These are phyloP conservation scores for Ceratorhiza oryzae-sativae DNA, from an alignment of 1,284 basidiomycete genomes.

Conservation along the genomic window DNA sequence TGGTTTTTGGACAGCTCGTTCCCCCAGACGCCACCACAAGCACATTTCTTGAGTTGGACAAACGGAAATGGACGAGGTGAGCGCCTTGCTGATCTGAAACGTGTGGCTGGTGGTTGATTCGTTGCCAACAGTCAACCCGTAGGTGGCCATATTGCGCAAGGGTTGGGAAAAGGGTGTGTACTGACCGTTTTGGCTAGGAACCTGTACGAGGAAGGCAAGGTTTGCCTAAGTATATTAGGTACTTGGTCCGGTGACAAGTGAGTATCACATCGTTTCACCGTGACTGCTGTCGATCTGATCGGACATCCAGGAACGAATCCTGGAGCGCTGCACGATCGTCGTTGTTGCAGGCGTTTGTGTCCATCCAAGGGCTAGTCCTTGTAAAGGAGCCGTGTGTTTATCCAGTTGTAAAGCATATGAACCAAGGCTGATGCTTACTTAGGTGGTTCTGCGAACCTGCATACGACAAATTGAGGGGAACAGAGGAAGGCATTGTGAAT, in stretches of 20 bases:
- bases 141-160: slow-evolving; percentile 49
- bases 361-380: slow-evolving; percentile 91
- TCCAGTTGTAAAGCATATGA: not conserved
- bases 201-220: slow-evolving; percentile 94
- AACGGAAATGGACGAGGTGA: slow-evolving; percentile 88
- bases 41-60: slow-evolving; percentile 93
- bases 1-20: slow-evolving; percentile 90
- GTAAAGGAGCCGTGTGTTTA: slow-evolving; percentile 83
- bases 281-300: not conserved
- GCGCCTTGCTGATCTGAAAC: slow-evolving; percentile 45
- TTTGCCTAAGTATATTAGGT: slow-evolving; percentile 89
- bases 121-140: slow-evolving; percentile 70
- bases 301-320: slow-evolving; percentile 63
- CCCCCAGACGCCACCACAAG: slow-evolving; percentile 84
- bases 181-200: slow-evolving; percentile 60
- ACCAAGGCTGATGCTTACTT: slow-evolving; percentile 35
- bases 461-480: slow-evolving; percentile 87
- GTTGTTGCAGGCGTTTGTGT: slow-evolving; percentile 89
- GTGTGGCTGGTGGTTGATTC: not conserved
- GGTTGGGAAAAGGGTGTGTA: slow-evolving; percentile 7
- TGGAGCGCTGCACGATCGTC: slow-evolving; percentile 85
- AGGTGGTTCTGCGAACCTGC: slow-evolving; percentile 93
- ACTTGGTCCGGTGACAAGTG: slow-evolving; percentile 87
- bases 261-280: not conserved
- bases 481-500: slow-evolving; percentile 87